These are phyloP conservation scores for Puccinia triticina DNA, from an alignment of 1,284 basidiomycete genomes.

Conservation along the genomic window DNA sequence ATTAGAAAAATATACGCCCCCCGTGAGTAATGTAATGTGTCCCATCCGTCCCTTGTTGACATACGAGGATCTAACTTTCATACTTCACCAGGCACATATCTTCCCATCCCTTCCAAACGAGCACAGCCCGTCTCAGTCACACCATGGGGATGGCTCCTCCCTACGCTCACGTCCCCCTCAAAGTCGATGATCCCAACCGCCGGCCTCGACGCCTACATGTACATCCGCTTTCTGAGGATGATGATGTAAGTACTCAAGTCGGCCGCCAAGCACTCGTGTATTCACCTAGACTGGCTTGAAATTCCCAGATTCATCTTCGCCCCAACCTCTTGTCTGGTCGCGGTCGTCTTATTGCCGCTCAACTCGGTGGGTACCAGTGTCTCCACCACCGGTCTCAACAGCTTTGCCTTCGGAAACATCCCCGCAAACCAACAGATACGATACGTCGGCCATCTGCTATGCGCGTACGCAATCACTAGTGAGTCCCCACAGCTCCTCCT, in stretches of 20 bases:
- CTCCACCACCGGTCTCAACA: constrained; percentile 42
- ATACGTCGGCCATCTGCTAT: constrained; percentile 49
- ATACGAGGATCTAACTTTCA: not conserved
- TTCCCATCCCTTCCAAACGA: constrained; percentile 55
- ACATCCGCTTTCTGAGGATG: constrained; percentile 79
- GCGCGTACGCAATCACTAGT: constrained; percentile 41
- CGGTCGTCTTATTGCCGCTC: constrained; percentile 67
- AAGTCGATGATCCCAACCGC: constrained; percentile 65
- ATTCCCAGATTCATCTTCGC: constrained; percentile 56
- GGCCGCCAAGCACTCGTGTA: constrained; percentile 62
- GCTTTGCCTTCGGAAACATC: constrained; percentile 49
- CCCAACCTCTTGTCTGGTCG: constrained; percentile 65
- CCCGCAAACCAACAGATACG: constrained; percentile 32
- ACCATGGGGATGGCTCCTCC: constrained; percentile 61
- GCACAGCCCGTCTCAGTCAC: constrained; percentile 59
- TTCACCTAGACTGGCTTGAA: not conserved
- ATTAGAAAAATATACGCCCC: constrained; percentile 60
- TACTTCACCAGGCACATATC: constrained; percentile 15
- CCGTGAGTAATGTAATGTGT: constrained; percentile 59
- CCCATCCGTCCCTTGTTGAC: constrained; percentile 53
- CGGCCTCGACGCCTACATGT: constrained; percentile 92
- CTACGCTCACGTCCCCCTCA: constrained; percentile 59
- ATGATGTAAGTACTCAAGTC: constrained; percentile 66
- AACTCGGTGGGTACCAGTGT: constrained; percentile 36
- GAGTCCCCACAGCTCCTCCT: constrained; percentile 22